Evolutionary conservation across 2,329 filamentous ascomycete genomes (phyloP).

Genomic region (Neoscytalidium dimidiatum): DNA sequence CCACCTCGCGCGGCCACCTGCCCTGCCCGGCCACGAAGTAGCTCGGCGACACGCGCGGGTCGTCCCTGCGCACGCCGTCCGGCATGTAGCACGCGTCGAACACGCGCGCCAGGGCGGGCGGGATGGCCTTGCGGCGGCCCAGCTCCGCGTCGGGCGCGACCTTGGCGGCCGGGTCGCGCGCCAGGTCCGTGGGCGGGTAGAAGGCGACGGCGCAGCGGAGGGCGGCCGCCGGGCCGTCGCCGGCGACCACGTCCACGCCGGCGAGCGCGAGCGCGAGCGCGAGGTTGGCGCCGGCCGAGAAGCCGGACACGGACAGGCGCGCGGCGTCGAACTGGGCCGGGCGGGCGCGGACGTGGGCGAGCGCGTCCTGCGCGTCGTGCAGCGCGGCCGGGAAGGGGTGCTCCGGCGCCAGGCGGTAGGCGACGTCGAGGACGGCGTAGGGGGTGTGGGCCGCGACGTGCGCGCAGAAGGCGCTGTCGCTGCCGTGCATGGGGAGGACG

Average conservation of each 20-base stretch:
- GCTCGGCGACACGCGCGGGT: slow-evolving; percentile 39
- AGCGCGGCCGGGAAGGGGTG: slow-evolving; percentile 40
- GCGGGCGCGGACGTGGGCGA: slow-evolving; percentile 31
- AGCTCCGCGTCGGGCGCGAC: slow-evolving; percentile 26
- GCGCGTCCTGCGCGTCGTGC: slow-evolving; percentile 38
- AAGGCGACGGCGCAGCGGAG: slow-evolving; percentile 34
- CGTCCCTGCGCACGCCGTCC: slow-evolving; percentile 26
- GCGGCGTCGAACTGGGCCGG: slow-evolving; percentile 29
- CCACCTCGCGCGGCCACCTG: slow-evolving; percentile 27
- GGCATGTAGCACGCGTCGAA: slow-evolving; percentile 39
- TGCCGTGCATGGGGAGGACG: slow-evolving; percentile 38
- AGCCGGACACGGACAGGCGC: slow-evolving; percentile 39
- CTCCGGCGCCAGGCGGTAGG: slow-evolving; percentile 44
- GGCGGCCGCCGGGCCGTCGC: slow-evolving; percentile 25
- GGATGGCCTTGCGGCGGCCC: slow-evolving; percentile 21
- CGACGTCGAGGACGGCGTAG: slow-evolving; percentile 37
- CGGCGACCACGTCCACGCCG: slow-evolving; percentile 26
- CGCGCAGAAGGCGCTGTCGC: slow-evolving; percentile 42
- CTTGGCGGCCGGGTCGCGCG: slow-evolving; percentile 31
- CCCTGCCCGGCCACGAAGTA: slow-evolving; percentile 29
- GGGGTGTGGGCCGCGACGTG: slow-evolving; percentile 31
- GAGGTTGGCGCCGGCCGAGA: slow-evolving; percentile 45
- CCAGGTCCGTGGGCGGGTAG: slow-evolving; percentile 39
- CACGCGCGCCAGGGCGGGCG: slow-evolving; percentile 26
- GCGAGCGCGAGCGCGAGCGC: slow-evolving; percentile 29